phyloP scores from a whole-genome alignment of 106 monocot species.

The Dactylorhiza incarnata region DNA sequence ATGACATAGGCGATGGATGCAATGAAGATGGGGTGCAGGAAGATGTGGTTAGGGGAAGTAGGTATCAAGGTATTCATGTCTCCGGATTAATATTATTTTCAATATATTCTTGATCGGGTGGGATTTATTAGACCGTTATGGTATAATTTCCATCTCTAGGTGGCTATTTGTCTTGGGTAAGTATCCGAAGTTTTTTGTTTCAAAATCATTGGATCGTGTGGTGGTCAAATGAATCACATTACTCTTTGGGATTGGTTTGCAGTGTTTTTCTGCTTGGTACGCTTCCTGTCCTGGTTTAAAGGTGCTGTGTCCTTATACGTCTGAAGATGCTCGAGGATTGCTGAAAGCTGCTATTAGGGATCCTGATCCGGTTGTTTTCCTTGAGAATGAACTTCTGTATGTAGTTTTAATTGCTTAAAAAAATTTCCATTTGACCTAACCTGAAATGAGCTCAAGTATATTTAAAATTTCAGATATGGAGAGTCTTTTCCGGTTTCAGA shows the following conservation, averaged over 20 bases:
- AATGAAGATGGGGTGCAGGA: not conserved
- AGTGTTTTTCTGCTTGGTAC: slow-evolving; percentile 98
- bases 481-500: slow-evolving; percentile 90
- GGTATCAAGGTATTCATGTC: not conserved
- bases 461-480: slow-evolving; percentile 56
- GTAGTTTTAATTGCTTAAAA: slow-evolving; percentile 6
- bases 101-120: not conserved
- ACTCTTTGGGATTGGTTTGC: slow-evolving; percentile 14
- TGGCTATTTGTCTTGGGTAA: too few relatives aligned
- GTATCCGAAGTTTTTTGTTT: not conserved
- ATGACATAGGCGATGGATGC: not conserved
- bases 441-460: not conserved
- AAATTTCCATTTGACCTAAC: not conserved
- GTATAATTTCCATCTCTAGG: not conserved
- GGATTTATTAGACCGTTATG: not conserved
- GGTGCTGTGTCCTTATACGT: slow-evolving; percentile 74
- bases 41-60: not conserved
- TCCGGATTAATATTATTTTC: not conserved
- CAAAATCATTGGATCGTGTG: not conserved
- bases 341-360: slow-evolving; percentile 94
- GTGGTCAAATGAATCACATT: not conserved
- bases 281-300: slow-evolving; percentile 81
- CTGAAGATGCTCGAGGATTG: slow-evolving; percentile 94
- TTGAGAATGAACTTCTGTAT: slow-evolving; percentile 92
- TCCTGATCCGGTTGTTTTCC: slow-evolving; percentile 95